Evolutionary conservation across 2,329 filamentous ascomycete species (phyloP), one percentile per base, ranked within the genome.

Genomic region (Penicillium fuscoglaucum): DNA sequence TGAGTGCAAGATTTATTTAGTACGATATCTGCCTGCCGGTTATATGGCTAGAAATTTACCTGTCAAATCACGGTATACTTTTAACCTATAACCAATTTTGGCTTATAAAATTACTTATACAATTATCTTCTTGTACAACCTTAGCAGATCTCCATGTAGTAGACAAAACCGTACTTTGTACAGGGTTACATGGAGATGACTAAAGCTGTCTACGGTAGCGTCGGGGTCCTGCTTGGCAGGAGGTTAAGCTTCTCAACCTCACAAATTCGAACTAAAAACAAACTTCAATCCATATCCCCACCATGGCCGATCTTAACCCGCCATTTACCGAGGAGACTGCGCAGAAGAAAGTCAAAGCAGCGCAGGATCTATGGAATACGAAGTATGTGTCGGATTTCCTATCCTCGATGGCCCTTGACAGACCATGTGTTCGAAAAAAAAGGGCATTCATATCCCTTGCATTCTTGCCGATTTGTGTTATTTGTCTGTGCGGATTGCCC

Each of bases 281-380:
- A 52, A 37, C 6, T 13, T 9, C 13, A 24, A 8, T 10, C 15
- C 15, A 28, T 21, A 35, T 33, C n/a, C 7, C 15, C 17, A 54
- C 19, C 26, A 79, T 79, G 76, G 75, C 76, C 3, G 69, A 73
- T 52, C 62, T 77, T 35, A 76, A 72, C 49, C 91, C 91, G 4
- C 91, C 91, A 0, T 96, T 92, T 72, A 93, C 86, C 4, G 79
- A 83, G 26, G 87, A 90, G 70, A 88, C 86, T 1, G 91, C 91
- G 2, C 78, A 78, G 17, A 79, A 81, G 58, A 96, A 96, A 73
- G 91, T 96, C 62, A 96, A 96, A 76, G 87, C 87, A 19, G 91
- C 90, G 0, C 91, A 96, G 71, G 84, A 91, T 71, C 80, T 88
- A 3, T 96, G 91, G 91, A 96, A 96, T 69, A 88, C 87, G 1